These are phyloP conservation scores for Globisporangium nunn DNA, from an alignment of 352 stramenopile genomes.

Conservation along the genomic window DNA sequence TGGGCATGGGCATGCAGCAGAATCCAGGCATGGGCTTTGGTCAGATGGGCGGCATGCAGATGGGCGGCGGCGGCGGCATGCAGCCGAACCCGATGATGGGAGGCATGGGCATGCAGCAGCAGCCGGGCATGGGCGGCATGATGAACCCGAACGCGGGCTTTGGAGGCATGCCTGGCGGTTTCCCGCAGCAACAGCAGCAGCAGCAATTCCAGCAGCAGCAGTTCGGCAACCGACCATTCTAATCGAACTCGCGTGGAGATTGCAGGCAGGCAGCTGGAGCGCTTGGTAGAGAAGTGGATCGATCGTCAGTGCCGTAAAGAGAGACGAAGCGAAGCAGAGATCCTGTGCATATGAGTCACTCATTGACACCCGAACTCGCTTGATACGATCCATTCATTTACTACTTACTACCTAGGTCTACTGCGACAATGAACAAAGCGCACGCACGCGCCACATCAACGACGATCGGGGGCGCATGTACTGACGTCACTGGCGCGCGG, in stretches of 20 bases:
- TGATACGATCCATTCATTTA: no score
- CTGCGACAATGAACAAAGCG: background rate
- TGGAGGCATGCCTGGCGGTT: slow-evolving; percentile 27
- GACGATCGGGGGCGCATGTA: no score
- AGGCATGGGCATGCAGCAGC: slow-evolving; percentile 29
- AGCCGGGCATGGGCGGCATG: slow-evolving; percentile 44
- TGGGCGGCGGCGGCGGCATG: slow-evolving; percentile 18
- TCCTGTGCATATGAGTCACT: background rate
- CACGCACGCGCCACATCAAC: background rate
- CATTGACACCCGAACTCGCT: no score
- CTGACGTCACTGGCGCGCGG: no score
- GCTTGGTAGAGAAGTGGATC: background rate
- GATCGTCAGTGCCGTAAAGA: background rate
- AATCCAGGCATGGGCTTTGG: slow-evolving; percentile 24
- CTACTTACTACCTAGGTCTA: no score
- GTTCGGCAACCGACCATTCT: slow-evolving; percentile 43
- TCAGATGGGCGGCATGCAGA: slow-evolving; percentile 10
- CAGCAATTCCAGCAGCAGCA: slow-evolving; percentile 48
- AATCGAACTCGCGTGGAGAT: slow-evolving; percentile 1
- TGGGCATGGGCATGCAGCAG: slow-evolving; percentile 21
- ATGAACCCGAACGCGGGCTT: slow-evolving; percentile 48
- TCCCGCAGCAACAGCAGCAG: slow-evolving; percentile 42
- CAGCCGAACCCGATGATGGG: slow-evolving; percentile 30
- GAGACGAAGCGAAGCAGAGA: background rate
- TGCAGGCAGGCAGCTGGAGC: background rate